These are phyloP conservation scores for Balamuthia mandrillaris DNA, from an alignment of 208 protist genomes.

Conservation along the genomic window DNA sequence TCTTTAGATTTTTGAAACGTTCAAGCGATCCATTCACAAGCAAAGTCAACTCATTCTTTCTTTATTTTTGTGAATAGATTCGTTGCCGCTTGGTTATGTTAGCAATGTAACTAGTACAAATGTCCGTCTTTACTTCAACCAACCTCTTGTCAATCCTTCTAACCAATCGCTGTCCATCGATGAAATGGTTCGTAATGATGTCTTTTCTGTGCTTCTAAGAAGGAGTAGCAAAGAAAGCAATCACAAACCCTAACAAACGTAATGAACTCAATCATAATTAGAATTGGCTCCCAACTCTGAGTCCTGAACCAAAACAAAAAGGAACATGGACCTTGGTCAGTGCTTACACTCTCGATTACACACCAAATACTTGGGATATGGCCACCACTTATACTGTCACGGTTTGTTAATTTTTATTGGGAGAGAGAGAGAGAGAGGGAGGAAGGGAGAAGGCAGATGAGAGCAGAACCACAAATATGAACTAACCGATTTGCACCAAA, in stretches of 20 bases:
- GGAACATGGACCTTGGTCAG: background rate
- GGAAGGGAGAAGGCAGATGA: too few species aligned
- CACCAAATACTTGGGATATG: background rate
- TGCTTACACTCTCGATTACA: background rate
- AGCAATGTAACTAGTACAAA: background rate
- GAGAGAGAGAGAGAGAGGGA: too few species aligned
- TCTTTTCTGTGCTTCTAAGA: background rate
- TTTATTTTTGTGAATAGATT: too few species aligned
- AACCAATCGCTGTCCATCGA: too few species aligned
- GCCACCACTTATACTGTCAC: slow-evolving; percentile 6
- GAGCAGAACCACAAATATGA: too few species aligned
- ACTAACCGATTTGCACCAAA: too few species aligned
- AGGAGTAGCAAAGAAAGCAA: background rate
- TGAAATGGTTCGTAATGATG: too few species aligned
- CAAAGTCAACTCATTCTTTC: too few species aligned
- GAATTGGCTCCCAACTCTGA: background rate
- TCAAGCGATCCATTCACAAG: too few species aligned
- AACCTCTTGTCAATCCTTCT: background rate
- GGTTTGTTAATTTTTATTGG: slow-evolving; percentile 19
- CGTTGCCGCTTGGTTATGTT: background rate
- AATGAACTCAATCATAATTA: too few species aligned
- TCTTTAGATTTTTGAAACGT: too few species aligned
- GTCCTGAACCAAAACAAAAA: background rate
- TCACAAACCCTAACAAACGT: background rate
- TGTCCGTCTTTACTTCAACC: slow-evolving; percentile 2